A percentile compares a stretch with the other conserved stretches of the same genome.
These are phyloP conservation scores for Sungouiozyma ichnusensis DNA, from an alignment of 805 yeast genomes.

Conservation along the genomic window DNA sequence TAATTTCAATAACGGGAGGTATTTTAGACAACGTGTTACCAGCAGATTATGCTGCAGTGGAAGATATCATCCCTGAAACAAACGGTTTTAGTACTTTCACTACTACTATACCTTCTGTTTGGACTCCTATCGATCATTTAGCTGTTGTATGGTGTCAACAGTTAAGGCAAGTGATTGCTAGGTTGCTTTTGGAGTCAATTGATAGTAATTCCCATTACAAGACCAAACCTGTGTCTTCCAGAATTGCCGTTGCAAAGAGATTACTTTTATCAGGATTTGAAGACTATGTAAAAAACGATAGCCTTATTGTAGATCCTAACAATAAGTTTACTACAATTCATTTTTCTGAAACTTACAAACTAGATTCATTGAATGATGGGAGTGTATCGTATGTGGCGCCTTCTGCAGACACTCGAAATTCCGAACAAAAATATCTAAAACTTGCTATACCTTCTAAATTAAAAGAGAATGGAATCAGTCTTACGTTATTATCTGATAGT, in stretches of 20 bases:
- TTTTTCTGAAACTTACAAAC: neutral
- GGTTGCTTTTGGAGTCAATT: slow-evolving; percentile 47
- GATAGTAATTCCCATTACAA: slow-evolving; percentile 38
- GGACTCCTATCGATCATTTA: slow-evolving; percentile 90
- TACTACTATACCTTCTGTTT: slow-evolving; percentile 79
- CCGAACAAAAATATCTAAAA: neutral
- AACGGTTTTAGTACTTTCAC: slow-evolving; percentile 80
- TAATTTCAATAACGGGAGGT: slow-evolving; percentile 89
- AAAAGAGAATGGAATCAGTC: neutral
- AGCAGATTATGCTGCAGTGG: slow-evolving; percentile 76
- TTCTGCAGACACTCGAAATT: neutral
- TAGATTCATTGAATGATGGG: neutral
- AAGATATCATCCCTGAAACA: slow-evolving; percentile 56
- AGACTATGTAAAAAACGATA: slow-evolving; percentile 18
- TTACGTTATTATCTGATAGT: neutral
- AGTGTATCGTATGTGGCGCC: neutral
- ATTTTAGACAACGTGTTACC: slow-evolving; percentile 67
- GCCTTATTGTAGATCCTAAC: neutral
- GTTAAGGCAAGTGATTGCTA: slow-evolving; percentile 53
- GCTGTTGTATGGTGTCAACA: slow-evolving; percentile 97
- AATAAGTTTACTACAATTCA: neutral
- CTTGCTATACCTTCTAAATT: neutral
- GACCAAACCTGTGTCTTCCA: slow-evolving; percentile 40
- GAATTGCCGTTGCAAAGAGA: slow-evolving; percentile 49
- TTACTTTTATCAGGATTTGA: slow-evolving; percentile 49